These are phyloP conservation scores for Schwanniomyces polymorphus DNA, from an alignment of 805 yeast species.

Conservation along the genomic window DNA sequence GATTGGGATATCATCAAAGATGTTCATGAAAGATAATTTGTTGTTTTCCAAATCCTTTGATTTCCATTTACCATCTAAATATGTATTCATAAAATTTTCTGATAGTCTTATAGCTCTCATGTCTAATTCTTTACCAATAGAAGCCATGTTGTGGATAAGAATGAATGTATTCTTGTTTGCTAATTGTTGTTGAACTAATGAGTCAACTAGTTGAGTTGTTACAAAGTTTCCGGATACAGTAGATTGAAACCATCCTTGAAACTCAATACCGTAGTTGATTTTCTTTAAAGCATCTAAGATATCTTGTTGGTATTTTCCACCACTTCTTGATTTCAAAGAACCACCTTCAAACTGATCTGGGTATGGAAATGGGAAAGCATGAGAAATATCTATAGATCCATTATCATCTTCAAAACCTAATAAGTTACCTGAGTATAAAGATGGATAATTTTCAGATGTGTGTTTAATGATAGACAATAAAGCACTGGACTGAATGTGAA, in stretches of 20 bases:
- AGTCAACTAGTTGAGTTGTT: slow-evolving; percentile 65
- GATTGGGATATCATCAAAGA: slow-evolving; percentile 72
- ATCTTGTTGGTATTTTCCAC: slow-evolving; percentile 67
- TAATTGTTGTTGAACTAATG: slow-evolving; percentile 64
- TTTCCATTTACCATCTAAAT: slow-evolving; percentile 60
- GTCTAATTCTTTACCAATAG: slow-evolving; percentile 62
- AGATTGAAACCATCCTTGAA: slow-evolving; percentile 81
- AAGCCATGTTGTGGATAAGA: slow-evolving; percentile 68
- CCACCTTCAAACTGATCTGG: slow-evolving; percentile 65
- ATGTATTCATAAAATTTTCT: slow-evolving; percentile 55
- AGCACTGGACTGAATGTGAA: slow-evolving; percentile 51
- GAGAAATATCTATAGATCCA: slow-evolving; percentile 52
- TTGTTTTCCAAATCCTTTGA: slow-evolving; percentile 60
- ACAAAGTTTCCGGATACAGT: slow-evolving; percentile 69
- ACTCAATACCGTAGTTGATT: slow-evolving; percentile 65
- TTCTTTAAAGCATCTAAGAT: slow-evolving; percentile 60
- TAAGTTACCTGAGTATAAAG: slow-evolving; percentile 66
- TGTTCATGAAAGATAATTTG: slow-evolving; percentile 61
- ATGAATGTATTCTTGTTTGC: slow-evolving; percentile 56
- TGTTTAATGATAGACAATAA: slow-evolving; percentile 65
- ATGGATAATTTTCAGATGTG: slow-evolving; percentile 62
- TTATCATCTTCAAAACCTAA: slow-evolving; percentile 68
- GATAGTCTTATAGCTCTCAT: slow-evolving; percentile 71
- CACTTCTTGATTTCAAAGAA: slow-evolving; percentile 59
- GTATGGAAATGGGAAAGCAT: slow-evolving; percentile 69